Base-by-base conservation (phyloP, 768 basidiomycete species). In the Thelephora aurantiotincta region DNA sequence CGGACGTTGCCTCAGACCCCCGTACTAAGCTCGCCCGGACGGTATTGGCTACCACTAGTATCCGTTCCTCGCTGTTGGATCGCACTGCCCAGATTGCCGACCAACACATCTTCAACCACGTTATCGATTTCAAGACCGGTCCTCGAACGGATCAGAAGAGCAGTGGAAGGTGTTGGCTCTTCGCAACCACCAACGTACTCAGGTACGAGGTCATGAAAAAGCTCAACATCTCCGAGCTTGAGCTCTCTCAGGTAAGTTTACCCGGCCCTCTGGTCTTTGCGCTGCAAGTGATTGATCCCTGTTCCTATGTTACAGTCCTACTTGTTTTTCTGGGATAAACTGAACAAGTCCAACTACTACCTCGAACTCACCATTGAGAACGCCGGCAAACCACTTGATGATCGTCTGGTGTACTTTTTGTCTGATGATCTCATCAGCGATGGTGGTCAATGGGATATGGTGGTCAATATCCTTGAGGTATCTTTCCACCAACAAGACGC, bases 391-490 rank as follows among this genome's bases (percentile, higher is more conserved):
- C 82, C 87, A 0, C 65, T 93, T 45, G 87, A 94, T 47, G 80
- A 87, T 57, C 77, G 93, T 6, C 71, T 92, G n/a, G 68, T 96
- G 47, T 74, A 69, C 45, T 80, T 82, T 66, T 74, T 97, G 42
- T 73, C 84, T 7, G 58, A 63, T 6, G 83, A 82, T 50, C 86
- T 88, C 38, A 80, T 94, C 59, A 81, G 77, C 55, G 92, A 96
- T 58, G 91, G 91, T 44, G 93, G 92, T 6, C 92, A 94, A 61
- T 93, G 85, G 82, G 93, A 97, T 58, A 97, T 94, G 91, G 79
- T 71, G 5, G 73, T 77, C 42, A 81, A 80, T 59, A 57, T 83
- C 16, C 63, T 83, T 35, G 74, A 75, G 66, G 77, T 76, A 44
- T n/a, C 63, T 57, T 11, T 16, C 26, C 20, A 30, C 34, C 23